Evolutionary conservation across 768 basidiomycete species (phyloP).

Genomic region (Collybia sordida): DNA sequence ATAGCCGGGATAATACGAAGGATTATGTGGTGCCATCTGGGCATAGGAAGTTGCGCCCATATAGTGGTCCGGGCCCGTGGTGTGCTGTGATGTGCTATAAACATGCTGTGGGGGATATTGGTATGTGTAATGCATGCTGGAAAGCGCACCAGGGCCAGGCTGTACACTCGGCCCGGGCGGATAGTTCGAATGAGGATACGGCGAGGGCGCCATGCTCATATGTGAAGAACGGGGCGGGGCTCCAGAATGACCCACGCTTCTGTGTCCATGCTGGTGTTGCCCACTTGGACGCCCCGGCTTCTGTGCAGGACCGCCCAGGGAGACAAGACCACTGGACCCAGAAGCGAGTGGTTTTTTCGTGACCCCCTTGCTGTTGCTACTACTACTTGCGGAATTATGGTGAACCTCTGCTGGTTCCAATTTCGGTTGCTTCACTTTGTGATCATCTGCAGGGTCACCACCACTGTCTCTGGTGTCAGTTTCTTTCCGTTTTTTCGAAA

Average conservation of each 20-base stretch:
- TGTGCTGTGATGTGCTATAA: too few species aligned
- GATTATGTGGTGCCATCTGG: too few species aligned
- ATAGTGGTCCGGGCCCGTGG: too few species aligned
- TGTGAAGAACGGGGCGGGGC: neutral
- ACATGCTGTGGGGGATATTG: too few species aligned
- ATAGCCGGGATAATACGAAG: too few species aligned
- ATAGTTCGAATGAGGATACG: neutral
- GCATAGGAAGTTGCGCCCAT: too few species aligned
- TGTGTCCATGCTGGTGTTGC: slow-evolving; percentile 27
- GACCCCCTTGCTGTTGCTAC: slow-evolving; percentile 5
- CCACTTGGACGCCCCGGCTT: slow-evolving; percentile 20
- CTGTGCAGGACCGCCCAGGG: slow-evolving; percentile 22
- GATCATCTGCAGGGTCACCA: slow-evolving; percentile 11
- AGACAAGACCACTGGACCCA: slow-evolving; percentile 27
- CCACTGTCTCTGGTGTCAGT: slow-evolving; percentile 15
- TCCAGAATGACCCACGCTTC: slow-evolving; percentile 20
- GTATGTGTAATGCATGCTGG: too few species aligned
- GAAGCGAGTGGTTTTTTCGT: slow-evolving; percentile 26
- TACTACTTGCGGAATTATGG: slow-evolving; percentile 5
- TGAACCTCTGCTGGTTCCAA: neutral
- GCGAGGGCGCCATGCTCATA: neutral
- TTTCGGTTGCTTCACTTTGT: neutral
- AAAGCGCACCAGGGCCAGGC: too few species aligned
- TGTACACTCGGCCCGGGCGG: neutral
- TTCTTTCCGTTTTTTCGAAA: slow-evolving; percentile 34